Conservation (phyloP, 768 basidiomycete genomes). For the Lentinula edodes region DNA sequence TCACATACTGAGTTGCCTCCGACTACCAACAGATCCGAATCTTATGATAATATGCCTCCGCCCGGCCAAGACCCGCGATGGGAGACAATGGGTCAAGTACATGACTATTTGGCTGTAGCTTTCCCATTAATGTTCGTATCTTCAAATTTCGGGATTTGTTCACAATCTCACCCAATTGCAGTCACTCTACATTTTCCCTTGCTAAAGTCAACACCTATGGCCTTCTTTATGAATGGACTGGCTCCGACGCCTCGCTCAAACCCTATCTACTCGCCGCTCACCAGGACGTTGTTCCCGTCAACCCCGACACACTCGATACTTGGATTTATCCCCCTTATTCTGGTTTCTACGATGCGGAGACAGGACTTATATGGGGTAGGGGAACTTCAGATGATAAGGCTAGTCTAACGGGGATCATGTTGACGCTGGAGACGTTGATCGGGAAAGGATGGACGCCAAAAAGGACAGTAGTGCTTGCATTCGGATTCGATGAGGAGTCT, state of each 20-base stretch:
- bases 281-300: conserved; percentile 56
- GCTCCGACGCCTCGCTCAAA: conserved; percentile 53
- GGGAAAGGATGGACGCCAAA: conserved; percentile 14
- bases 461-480: conserved; percentile 14
- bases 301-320: conserved; percentile 32
- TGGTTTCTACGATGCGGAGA: conserved; percentile 37
- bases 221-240: conserved; percentile 67
- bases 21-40: conserved; percentile 35
- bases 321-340: conserved; percentile 49
- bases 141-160: not conserved
- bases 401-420: conserved; percentile 34
- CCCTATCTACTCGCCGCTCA: conserved; percentile 60
- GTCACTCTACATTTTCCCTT: conserved; percentile 50
- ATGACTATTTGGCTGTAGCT: conserved; percentile 29
- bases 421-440: conserved; percentile 11
- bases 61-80: conserved; percentile 45
- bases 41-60: conserved; percentile 42
- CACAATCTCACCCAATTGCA: conserved; percentile 16
- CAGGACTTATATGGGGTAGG: conserved; percentile 47
- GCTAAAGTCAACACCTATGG: conserved; percentile 76
- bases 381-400: conserved; percentile 53
- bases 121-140: conserved; percentile 58
- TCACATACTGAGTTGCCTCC: not conserved
- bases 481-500: conserved; percentile 53
- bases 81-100: conserved; percentile 34